Evolutionary conservation across 768 basidiomycete genomes (phyloP).

Genomic region (Lenzites betulinus): DNA sequence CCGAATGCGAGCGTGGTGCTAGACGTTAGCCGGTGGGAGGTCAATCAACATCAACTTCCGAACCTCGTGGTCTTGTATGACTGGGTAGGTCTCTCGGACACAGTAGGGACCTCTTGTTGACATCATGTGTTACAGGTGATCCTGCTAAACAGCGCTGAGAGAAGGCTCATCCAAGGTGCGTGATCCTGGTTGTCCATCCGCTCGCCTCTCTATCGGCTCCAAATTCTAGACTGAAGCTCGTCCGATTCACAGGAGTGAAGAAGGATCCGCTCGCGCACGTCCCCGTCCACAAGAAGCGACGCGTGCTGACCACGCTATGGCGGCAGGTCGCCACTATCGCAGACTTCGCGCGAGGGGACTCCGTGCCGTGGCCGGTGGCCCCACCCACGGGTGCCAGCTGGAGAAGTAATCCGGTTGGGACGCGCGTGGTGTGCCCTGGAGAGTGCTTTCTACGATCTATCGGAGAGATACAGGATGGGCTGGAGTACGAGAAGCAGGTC

Average conservation of each 20-base stretch:
- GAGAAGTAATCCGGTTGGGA: neutral
- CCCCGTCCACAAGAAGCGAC: neutral
- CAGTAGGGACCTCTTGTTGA: neutral
- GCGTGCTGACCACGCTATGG: slow-evolving; percentile 2
- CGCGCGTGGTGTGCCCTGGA: slow-evolving; percentile 2
- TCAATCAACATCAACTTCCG: neutral
- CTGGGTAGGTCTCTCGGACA: neutral
- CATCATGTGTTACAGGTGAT: neutral
- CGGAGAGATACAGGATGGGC: neutral
- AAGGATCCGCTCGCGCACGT: neutral
- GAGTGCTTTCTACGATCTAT: slow-evolving; percentile 1
- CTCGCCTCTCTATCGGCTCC: too few species aligned
- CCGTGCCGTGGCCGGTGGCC: neutral
- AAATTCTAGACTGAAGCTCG: neutral
- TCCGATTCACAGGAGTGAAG: neutral
- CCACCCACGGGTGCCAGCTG: too few species aligned
- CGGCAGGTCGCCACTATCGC: neutral
- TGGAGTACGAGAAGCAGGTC: slow-evolving; percentile 7
- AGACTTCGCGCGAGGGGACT: neutral
- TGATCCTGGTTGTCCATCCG: too few species aligned
- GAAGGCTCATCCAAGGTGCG: neutral
- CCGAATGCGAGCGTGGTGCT: neutral
- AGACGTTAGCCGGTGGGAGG: neutral
- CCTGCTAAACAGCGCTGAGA: neutral
- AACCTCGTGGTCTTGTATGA: slow-evolving; percentile 6